Evolutionary conservation across 768 basidiomycete genomes (phyloP).

Genomic region (Mycena rosella): DNA sequence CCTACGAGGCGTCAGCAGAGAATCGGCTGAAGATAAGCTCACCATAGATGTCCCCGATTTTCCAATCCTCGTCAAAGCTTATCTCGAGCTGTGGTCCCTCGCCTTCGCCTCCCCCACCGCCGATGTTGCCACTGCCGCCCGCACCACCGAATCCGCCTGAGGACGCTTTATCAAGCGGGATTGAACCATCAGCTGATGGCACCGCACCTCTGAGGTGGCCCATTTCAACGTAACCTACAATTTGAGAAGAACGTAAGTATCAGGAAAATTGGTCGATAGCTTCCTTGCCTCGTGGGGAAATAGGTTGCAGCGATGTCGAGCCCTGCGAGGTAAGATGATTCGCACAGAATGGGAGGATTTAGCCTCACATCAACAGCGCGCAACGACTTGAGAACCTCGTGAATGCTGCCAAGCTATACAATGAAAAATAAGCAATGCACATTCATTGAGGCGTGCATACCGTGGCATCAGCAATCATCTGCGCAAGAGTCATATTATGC

Average conservation of each 20-base stretch:
- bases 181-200: neutral
- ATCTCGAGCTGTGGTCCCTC: neutral
- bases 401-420: constrained; percentile 1
- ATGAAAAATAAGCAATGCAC: neutral
- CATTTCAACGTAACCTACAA: neutral
- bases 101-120: neutral
- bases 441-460: neutral
- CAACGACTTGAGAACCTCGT: neutral
- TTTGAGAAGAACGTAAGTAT: no score
- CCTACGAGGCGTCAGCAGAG: neutral
- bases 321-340: no score
- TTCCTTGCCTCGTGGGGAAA: no score
- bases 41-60: neutral
- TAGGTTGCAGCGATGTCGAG: no score
- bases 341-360: no score
- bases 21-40: neutral
- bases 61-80: neutral
- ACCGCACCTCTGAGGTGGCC: neutral
- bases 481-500: constrained; percentile 10
- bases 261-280: no score
- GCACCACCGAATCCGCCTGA: neutral
- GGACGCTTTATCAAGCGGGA: neutral
- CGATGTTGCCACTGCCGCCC: neutral
- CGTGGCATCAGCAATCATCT: constrained; percentile 24
- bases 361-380: neutral